Evolutionary conservation across 192 early-diverging fungal genomes (phyloP), one percentile per base, ranked within the genome.

Genomic region (Linnemannia schmuckeri): DNA sequence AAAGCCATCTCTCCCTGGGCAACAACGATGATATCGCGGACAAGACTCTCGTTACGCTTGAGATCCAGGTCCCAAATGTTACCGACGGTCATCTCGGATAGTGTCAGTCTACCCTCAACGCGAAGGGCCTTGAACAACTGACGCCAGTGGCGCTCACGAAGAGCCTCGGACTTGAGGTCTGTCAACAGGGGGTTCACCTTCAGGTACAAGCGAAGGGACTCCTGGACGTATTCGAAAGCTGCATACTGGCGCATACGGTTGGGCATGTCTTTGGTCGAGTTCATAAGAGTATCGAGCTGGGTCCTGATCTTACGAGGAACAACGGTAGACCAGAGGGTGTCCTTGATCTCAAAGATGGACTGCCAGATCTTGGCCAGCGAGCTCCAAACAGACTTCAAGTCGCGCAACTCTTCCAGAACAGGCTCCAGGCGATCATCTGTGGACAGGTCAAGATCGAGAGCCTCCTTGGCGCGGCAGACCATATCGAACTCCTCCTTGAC

Each of bases 1-100:
- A 99, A 90, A 17, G 97, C 99, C 98, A 99, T 99, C 92, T 99
- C 99, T 79, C 99, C 99, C 87, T 99, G 96, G 8, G 99, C 99
- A 69, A 96, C 94, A 6, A 94, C 92, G 54, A 99, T 94, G 47
- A 99, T 94, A 24, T 99, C 98, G 73, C 94, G 94, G 42, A 99
- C 92, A n/a, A 89, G 81, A 40, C 90, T 88, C 88, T 99, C 97
- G 87, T 97, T 96, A 77, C 96, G 94, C 72, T 91, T 91, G 70
- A 99, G 92, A 88, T 98, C 97, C 71, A 96, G 91, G 88, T 99
- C 97, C 98, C 98, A 99, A 61, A 99, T 89, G 55, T 96, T 94
- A 72, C 98, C 98, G 44, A 99, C 91, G 0, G 98, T 99, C 94
- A 99, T 92, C 57, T 98, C 97, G 2, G 93, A 88, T 74, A 98